These are phyloP conservation scores for Russula ochroleuca DNA, from an alignment of 768 basidiomycete genomes.

Conservation along the genomic window DNA sequence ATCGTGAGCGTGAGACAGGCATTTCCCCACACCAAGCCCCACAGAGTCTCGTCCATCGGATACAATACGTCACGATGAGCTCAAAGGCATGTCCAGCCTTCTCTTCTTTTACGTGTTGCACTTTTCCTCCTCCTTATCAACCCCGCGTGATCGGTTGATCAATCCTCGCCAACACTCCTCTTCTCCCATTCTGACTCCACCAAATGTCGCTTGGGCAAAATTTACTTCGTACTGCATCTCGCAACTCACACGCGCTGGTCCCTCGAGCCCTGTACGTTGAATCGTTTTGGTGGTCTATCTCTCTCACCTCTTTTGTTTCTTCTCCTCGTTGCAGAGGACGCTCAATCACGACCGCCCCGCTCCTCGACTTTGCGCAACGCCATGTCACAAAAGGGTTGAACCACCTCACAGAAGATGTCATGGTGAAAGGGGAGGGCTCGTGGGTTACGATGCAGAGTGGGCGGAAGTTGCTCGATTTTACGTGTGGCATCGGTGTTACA, in stretches of 20 bases:
- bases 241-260: neutral
- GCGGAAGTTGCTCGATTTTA: conserved; percentile 26
- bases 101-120: neutral
- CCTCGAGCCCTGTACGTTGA: neutral
- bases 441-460: conserved; percentile 27
- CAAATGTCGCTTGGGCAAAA: conserved; percentile 11
- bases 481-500: conserved; percentile 27
- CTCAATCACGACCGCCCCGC: conserved; percentile 16
- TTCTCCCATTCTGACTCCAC: neutral
- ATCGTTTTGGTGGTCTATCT: neutral
- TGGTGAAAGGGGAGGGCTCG: conserved; percentile 20
- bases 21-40: too few species aligned
- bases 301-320: neutral
- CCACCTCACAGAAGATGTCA: conserved; percentile 23
- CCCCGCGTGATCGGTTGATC: neutral
- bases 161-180: neutral
- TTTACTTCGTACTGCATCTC: neutral
- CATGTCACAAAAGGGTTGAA: conserved; percentile 23
- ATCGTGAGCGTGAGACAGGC: too few species aligned
- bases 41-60: too few species aligned
- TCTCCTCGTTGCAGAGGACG: conserved; percentile 16
- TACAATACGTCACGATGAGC: neutral
- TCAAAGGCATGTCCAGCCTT: neutral
- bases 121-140: neutral
- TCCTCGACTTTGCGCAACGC: conserved; percentile 18